Conservation (phyloP, 768 basidiomycete genomes). For the Serpula lacrymans region DNA sequence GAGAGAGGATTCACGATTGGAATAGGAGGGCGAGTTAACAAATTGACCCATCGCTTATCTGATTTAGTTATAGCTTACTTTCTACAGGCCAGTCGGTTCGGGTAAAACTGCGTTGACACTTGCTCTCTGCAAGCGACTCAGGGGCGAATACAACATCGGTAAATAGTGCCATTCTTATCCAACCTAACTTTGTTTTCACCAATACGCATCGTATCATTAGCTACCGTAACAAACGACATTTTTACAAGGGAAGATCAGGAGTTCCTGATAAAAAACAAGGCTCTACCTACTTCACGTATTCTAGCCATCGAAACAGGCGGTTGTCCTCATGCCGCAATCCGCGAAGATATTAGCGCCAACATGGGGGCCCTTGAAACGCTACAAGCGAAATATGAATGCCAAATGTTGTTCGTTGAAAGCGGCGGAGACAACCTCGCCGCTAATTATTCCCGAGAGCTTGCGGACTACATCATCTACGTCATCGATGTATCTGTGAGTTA, state of each 20-base stretch:
- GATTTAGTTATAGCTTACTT: not conserved
- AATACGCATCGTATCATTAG: slow-evolving; percentile 34
- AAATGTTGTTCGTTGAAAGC: slow-evolving; percentile 91
- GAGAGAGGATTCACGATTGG: slow-evolving; percentile 96
- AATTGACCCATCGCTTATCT: not conserved
- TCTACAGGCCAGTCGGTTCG: slow-evolving; percentile 86
- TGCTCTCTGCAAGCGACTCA: slow-evolving; percentile 78
- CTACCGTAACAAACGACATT: slow-evolving; percentile 98
- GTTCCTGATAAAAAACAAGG: slow-evolving; percentile 90
- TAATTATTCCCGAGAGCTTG: slow-evolving; percentile 94
- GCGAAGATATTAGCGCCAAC: slow-evolving; percentile 97
- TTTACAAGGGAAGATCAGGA: slow-evolving; percentile 98
- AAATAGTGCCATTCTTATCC: slow-evolving; percentile 16
- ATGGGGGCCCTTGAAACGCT: slow-evolving; percentile 93
- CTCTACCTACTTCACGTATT: slow-evolving; percentile 81
- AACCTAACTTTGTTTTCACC: slow-evolving; percentile 9
- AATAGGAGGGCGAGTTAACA: slow-evolving; percentile 81
- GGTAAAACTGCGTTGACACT: slow-evolving; percentile 96
- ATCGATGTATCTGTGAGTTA: slow-evolving; percentile 77
- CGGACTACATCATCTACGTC: slow-evolving; percentile 96
- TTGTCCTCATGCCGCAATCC: slow-evolving; percentile 96
- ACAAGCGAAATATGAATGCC: slow-evolving; percentile 86
- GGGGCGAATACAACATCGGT: slow-evolving; percentile 92
- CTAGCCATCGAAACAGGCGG: slow-evolving; percentile 97
- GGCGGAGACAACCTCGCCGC: slow-evolving; percentile 97